These are phyloP conservation scores for Hygrocybe coccinea DNA, from an alignment of 768 basidiomycete genomes.

Conservation along the genomic window DNA sequence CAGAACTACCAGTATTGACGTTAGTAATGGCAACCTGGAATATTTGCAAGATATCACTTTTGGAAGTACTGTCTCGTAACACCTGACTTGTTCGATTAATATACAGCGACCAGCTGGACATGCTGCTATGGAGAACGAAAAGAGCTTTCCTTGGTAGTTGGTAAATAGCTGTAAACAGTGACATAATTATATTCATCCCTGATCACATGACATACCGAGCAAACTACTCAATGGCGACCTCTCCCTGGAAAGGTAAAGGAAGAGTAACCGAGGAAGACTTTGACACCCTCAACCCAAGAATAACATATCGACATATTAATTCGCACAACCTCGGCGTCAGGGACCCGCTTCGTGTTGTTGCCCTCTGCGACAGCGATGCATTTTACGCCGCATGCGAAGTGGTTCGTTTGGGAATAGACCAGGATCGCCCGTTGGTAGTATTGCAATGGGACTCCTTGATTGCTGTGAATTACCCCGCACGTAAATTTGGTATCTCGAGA, in stretches of 20 bases:
- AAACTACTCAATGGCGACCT: no score
- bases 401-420: slow-evolving; percentile 62
- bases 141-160: neutral
- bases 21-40: neutral
- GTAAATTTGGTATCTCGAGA: slow-evolving; percentile 89
- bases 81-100: slow-evolving; percentile 37
- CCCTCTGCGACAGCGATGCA: slow-evolving; percentile 86
- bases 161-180: neutral
- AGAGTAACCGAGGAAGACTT: slow-evolving; percentile 45
- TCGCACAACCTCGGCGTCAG: slow-evolving; percentile 62
- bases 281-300: slow-evolving; percentile 56
- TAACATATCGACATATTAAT: slow-evolving; percentile 77
- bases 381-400: slow-evolving; percentile 87
- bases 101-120: slow-evolving; percentile 36
- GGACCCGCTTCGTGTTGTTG: slow-evolving; percentile 79
- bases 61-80: slow-evolving; percentile 30
- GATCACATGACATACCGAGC: no score
- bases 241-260: slow-evolving; percentile 53
- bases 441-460: slow-evolving; percentile 87
- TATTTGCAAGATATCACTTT: slow-evolving; percentile 25
- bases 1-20: slow-evolving; percentile 42
- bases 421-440: slow-evolving; percentile 68
- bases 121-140: slow-evolving; percentile 2
- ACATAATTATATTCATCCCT: neutral
- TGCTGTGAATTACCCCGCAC: slow-evolving; percentile 93